Conservation (phyloP, 176 grass and related monocot genomes). For the Cenchrus purpureus region DNA sequence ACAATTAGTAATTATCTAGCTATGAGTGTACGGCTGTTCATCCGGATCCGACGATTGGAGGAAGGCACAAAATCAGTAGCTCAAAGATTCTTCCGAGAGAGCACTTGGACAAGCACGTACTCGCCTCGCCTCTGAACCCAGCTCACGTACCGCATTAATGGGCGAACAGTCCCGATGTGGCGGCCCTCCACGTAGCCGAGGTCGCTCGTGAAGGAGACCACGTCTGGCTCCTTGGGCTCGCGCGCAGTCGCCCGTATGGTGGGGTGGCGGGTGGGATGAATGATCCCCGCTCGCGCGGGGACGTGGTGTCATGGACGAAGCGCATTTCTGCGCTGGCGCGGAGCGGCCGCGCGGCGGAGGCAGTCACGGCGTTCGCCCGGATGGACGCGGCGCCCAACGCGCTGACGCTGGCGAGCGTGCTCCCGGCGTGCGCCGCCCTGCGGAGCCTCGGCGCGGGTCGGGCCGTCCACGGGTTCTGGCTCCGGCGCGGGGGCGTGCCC, state of each 20-base stretch:
- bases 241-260: too few species aligned
- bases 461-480: conserved; percentile 49
- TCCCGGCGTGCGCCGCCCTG: conserved; percentile 56
- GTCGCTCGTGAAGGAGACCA: neutral
- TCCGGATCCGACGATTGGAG: neutral
- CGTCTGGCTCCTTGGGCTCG: too few species aligned
- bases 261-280: neutral
- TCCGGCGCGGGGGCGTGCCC: conserved; percentile 39
- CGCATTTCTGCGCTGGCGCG: conserved; percentile 55
- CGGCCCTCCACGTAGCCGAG: neutral
- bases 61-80: neutral
- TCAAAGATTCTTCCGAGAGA: neutral
- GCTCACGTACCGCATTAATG: too few species aligned
- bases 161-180: neutral
- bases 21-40: too few species aligned
- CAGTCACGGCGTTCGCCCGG: conserved; percentile 37
- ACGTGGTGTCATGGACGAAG: conserved; percentile 58
- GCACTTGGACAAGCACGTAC: neutral
- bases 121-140: too few species aligned
- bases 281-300: conserved; percentile 18
- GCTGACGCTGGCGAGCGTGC: conserved; percentile 60
- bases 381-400: conserved; percentile 58
- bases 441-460: conserved; percentile 27
- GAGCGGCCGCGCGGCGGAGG: conserved; percentile 54
- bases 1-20: too few species aligned